phyloP scores from a whole-genome alignment of 169 alveolate genomes.

The Babesia bovis region DNA sequence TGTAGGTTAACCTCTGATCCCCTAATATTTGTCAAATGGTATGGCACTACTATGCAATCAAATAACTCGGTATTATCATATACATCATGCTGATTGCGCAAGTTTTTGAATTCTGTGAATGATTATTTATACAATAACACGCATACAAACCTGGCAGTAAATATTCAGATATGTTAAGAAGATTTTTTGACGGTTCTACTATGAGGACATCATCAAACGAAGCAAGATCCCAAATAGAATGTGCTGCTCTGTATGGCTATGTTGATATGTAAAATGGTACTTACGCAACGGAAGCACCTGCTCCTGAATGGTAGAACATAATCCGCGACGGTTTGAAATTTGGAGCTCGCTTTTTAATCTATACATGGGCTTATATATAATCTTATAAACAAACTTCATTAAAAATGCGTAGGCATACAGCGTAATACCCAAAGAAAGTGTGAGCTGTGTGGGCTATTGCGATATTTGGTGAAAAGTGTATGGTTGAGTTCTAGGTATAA shows the following conservation, averaged over 20 bases:
- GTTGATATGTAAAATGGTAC: not conserved
- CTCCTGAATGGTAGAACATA: conserved; percentile 63
- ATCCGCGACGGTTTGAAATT: conserved; percentile 45
- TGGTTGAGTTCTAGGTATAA: conserved; percentile 32
- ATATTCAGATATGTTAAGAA: conserved; percentile 63
- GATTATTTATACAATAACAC: not conserved
- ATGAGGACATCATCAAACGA: conserved; percentile 42
- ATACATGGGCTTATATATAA: conserved; percentile 12
- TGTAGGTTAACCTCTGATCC: conserved; percentile 32
- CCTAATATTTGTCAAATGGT: conserved; percentile 46
- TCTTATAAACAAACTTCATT: conserved; percentile 58
- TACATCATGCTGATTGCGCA: conserved; percentile 65
- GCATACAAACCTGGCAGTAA: conserved; percentile 58
- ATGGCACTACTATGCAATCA: conserved; percentile 70
- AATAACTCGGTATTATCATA: conserved; percentile 56
- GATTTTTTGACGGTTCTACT: conserved; percentile 72
- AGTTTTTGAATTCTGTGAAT: conserved; percentile 49
- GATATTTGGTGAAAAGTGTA: conserved; percentile 64
- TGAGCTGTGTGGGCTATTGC: conserved; percentile 83
- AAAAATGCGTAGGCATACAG: conserved; percentile 75
- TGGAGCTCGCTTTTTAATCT: conserved; percentile 51
- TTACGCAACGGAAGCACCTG: conserved; percentile 64
- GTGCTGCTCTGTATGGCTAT: conserved; percentile 44
- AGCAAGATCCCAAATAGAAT: conserved; percentile 55
- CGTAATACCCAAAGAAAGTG: conserved; percentile 78